These are phyloP conservation scores for Ramaria rubella DNA, from an alignment of 768 basidiomycete species.

Conservation along the genomic window DNA sequence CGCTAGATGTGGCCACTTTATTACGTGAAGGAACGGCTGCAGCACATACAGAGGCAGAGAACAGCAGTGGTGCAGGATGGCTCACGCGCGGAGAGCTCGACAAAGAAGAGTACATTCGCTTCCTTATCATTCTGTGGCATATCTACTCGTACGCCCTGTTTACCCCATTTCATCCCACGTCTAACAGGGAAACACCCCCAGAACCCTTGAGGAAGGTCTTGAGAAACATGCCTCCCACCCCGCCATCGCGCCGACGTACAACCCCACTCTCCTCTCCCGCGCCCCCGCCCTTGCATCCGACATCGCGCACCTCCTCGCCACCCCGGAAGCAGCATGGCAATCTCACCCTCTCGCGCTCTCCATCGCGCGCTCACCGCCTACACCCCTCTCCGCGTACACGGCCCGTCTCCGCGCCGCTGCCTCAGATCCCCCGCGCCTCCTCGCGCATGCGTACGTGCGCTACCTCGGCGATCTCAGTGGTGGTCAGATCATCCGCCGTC, in stretches of 20 bases:
- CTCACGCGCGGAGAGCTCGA: constrained; percentile 53
- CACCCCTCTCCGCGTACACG: constrained; percentile 46
- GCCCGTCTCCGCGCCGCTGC: constrained; percentile 45
- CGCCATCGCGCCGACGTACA: constrained; percentile 60
- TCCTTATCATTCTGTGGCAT: constrained; percentile 73
- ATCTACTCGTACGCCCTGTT: constrained; percentile 57
- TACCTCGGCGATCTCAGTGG: constrained; percentile 79
- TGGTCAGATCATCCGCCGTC: constrained; percentile 62
- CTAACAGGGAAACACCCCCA: constrained; percentile 18
- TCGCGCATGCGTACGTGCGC: constrained; percentile 78
- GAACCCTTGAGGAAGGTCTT: constrained; percentile 50
- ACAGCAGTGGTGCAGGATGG: constrained; percentile 49
- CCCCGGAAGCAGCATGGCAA: constrained; percentile 49
- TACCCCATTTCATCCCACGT: not conserved
- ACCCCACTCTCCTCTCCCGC: constrained; percentile 62
- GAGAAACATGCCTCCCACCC: constrained; percentile 56
- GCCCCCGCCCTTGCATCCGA: constrained; percentile 54
- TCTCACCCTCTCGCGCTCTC: constrained; percentile 45
- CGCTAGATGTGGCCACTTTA: constrained; percentile 30
- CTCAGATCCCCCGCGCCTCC: constrained; percentile 45
- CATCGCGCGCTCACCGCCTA: constrained; percentile 41
- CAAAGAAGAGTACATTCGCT: constrained; percentile 60
- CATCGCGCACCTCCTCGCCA: constrained; percentile 54
- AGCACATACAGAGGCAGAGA: constrained; percentile 54
- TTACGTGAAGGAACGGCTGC: constrained; percentile 33